Evolutionary conservation across 768 basidiomycete species (phyloP).

Genomic region (Melanogaster broomeanus): DNA sequence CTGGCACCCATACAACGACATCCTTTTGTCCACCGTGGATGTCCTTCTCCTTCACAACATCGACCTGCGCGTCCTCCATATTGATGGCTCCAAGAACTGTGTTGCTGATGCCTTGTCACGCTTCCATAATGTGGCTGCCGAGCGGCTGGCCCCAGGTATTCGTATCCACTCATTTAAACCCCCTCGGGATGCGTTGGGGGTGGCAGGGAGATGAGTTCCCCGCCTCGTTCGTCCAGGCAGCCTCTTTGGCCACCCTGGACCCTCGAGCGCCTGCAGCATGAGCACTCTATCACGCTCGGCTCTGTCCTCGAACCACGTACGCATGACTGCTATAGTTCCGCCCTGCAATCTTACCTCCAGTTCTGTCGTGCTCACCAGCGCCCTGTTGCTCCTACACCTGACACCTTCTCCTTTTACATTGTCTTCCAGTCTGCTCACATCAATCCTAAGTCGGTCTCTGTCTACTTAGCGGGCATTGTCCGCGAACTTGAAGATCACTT

Average conservation of each 20-base stretch:
- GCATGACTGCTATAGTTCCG: background rate
- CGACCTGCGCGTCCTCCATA: no score
- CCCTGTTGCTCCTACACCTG: background rate
- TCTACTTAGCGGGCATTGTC: constrained; percentile 41
- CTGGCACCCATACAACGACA: no score
- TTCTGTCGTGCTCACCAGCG: background rate
- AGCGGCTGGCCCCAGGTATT: background rate
- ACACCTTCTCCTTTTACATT: constrained; percentile 41
- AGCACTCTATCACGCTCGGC: constrained; percentile 36
- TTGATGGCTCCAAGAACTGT: no score
- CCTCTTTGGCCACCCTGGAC: constrained; percentile 25
- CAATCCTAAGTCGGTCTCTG: constrained; percentile 33
- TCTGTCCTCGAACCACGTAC: constrained; percentile 22
- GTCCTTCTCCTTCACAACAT: no score
- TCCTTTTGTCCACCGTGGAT: no score
- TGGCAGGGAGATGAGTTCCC: background rate
- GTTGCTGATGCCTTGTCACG: background rate
- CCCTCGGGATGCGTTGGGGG: constrained; percentile 31
- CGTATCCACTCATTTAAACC: constrained; percentile 11
- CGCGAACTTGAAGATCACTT: constrained; percentile 29
- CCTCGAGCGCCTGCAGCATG: no score
- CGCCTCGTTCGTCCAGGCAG: background rate
- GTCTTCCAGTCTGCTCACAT: constrained; percentile 38
- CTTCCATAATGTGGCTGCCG: background rate
- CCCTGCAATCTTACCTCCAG: background rate